Conservation (phyloP, 202 grass and related monocot species). For the Schoenoplectus tabernaemontani region DNA sequence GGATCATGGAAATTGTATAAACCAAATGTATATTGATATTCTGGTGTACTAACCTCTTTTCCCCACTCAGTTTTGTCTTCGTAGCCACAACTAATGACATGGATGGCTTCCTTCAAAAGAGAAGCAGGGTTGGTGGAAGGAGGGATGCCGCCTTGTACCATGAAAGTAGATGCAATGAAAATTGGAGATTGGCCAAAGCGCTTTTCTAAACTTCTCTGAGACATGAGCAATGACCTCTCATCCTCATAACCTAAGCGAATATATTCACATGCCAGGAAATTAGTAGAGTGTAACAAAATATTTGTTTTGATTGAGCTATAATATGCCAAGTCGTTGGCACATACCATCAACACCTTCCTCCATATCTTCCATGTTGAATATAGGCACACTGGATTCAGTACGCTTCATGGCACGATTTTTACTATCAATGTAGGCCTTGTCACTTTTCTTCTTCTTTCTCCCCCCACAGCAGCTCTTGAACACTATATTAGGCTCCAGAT, state of each 20-base stretch:
- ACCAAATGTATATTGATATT: too few species aligned
- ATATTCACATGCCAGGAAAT: slow-evolving; percentile 10
- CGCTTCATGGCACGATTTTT: slow-evolving; percentile 89
- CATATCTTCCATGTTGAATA: slow-evolving; percentile 99
- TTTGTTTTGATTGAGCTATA: neutral
- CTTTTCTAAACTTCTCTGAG: slow-evolving; percentile 91
- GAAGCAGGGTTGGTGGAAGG: slow-evolving; percentile 93
- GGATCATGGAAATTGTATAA: neutral
- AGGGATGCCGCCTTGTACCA: slow-evolving; percentile 93
- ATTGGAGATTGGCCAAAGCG: slow-evolving; percentile 97
- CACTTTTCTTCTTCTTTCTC: slow-evolving; percentile 70
- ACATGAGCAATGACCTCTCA: slow-evolving; percentile 93
- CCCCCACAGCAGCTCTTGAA: slow-evolving; percentile 87
- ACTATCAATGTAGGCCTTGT: slow-evolving; percentile 79
- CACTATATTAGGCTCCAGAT: slow-evolving; percentile 89
- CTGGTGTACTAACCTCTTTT: slow-evolving; percentile 92
- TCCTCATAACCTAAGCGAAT: slow-evolving; percentile 70
- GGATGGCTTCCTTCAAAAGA: slow-evolving; percentile 97
- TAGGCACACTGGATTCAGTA: slow-evolving; percentile 93
- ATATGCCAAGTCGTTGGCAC: neutral
- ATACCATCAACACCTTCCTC: slow-evolving; percentile 98
- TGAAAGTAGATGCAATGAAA: slow-evolving; percentile 86
- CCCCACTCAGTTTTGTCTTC: slow-evolving; percentile 99
- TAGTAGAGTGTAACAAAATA: neutral
- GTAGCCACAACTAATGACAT: slow-evolving; percentile 98